Base-by-base conservation (phyloP, 2,329 filamentous ascomycete species). In the Stagonosporopsis chrysanthemi region DNA sequence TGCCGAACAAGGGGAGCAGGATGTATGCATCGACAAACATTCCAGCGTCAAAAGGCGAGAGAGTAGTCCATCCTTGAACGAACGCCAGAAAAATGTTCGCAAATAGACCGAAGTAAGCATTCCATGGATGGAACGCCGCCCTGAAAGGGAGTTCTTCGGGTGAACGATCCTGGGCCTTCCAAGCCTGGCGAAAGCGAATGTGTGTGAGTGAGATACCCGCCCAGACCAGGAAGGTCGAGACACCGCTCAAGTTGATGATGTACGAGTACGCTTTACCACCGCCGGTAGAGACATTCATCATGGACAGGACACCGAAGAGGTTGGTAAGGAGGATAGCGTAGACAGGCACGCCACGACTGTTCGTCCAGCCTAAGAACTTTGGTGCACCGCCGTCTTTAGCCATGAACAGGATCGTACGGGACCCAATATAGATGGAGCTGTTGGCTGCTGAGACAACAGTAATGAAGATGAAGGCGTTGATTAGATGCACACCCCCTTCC, bases 401-500 rank as follows among this genome's bases (percentile, higher is more conserved):
- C 86, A 93, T 90, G 78, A 87, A 92, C 0, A 92, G 78, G 1
- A 94, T 77, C 0, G 90, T 92, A 22, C 90, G 85, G 3, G 88
- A 90, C 41, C 86, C 87, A 63, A 93, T 90, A 73, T 92, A 93
- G 60, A 93, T 89, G 8, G 88, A 90, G 49, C 85, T 87, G 76
- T 93, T 93, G 64, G 68, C 71, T 1, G 71, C 70, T 4, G 66
- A 70, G 17, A 92, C 78, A 51, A 89, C 90, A 4, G 90, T 91
- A 17, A 91, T 79, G 41, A 92, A 67, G 41, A 74, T 74, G 56
- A 73, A 71, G 2, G 87, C 88, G 63, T 93, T 93, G 78, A 93
- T 89, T 1, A 93, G 82, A 69, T 93, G 86, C 1, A 90, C 88
- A 52, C 88, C 90, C 24, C 84, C 86, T 52, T 88, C 75, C 84